Base-by-base conservation (phyloP, 805 yeast species). In the Barnettozyma californica region DNA sequence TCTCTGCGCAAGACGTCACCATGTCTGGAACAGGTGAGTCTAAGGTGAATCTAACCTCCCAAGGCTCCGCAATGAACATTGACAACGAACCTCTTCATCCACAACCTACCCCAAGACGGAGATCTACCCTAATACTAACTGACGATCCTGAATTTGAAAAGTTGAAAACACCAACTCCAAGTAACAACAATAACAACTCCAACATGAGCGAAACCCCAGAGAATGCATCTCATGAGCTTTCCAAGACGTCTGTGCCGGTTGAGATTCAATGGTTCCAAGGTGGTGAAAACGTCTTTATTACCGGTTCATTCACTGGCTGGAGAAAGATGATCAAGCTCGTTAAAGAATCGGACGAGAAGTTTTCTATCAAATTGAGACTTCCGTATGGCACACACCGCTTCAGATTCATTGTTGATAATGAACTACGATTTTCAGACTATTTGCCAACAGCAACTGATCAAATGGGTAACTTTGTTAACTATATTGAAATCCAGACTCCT, bases 221-320 rank as follows among this genome's bases (percentile, higher is more conserved):
- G 11, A 34, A 9, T 18, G 18, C 50, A 5, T 39, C 47, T 2
- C 50, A 47, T 18, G 50, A 47, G n/a, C 33, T 41, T 6, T 27
- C 29, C 19, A 44, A 43, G 29, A 26, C 26, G 8, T 53, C 60
- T 7, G 55, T 56, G 2, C 81, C 82, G 3, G 75, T 89, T 1
- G 90, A 84, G 48, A 84, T 90, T 49, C 81, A 80, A 54, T 92
- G 99, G 99, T 83, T 81, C 16, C 96, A 92, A 66, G 98, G 98
- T n/a, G 99, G 99, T 52, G 79, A 79, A 44, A 87, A 87, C 59
- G 98, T 94, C 2, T 94, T 90, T 65, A 96, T 92, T 13, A 94
- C 97, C 33, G 99, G 99, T 44, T 87, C 97, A 1, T 92, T 92
- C 68, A 94, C 99, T 0, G 97, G 96, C 4, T 94, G 99, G 98